Evolutionary conservation across 2,329 filamentous ascomycete genomes (phyloP).

Genomic region (Huntiella abstrusa): DNA sequence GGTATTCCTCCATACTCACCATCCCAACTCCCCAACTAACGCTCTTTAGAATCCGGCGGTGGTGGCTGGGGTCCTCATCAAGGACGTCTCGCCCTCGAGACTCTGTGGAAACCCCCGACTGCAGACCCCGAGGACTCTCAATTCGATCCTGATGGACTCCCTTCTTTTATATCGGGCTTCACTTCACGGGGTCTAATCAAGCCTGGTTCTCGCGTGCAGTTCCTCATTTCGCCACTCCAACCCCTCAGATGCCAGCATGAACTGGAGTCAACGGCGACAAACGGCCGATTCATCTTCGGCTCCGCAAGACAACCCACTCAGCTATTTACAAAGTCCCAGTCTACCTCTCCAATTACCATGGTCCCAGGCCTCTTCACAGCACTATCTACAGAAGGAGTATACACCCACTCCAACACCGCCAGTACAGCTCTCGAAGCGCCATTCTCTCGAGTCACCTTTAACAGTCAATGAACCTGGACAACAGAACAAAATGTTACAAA

Average conservation of each 20-base stretch:
- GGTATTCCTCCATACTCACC: conserved; percentile 18
- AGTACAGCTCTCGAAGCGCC: conserved; percentile 10
- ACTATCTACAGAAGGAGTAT: conserved; percentile 41
- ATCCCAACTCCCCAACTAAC: conserved; percentile 3
- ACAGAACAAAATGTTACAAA: no score
- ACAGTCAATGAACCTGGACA: not conserved
- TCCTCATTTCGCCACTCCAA: conserved; percentile 30
- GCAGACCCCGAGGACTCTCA: conserved; percentile 18
- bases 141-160: conserved; percentile 14
- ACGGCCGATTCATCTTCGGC: conserved; percentile 19
- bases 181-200: conserved; percentile 30
- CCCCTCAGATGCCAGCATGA: conserved; percentile 13
- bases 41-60: conserved; percentile 47
- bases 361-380: conserved; percentile 36
- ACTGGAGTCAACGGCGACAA: conserved; percentile 6
- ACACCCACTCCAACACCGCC: conserved; percentile 15
- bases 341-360: not conserved
- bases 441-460: conserved; percentile 1
- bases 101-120: conserved; percentile 18
- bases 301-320: conserved; percentile 11
- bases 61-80: conserved; percentile 72
- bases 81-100: conserved; percentile 61
- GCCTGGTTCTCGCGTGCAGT: conserved; percentile 47
- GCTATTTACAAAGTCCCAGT: not conserved
- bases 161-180: conserved; percentile 9